Percentiles rank a stretch among this genome's conserved stretches.
These are phyloP conservation scores for Fusarium brachygibbosum DNA, from an alignment of 2,329 filamentous ascomycete species.

Conservation along the genomic window DNA sequence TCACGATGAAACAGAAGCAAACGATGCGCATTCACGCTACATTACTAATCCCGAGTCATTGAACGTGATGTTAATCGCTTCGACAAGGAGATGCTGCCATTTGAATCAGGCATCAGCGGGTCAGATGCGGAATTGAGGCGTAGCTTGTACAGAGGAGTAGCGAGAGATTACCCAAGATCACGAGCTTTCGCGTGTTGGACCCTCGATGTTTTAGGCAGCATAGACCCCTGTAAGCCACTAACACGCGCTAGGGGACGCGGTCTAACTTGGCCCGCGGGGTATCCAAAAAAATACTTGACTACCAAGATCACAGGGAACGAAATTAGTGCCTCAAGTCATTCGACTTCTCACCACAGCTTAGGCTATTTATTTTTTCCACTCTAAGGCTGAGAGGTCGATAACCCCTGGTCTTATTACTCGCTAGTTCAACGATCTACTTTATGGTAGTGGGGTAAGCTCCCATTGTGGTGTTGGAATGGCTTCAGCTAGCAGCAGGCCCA, in stretches of 20 bases:
- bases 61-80: constrained; percentile 24
- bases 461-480: constrained; percentile 23
- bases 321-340: neutral
- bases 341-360: fast-evolving
- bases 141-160: neutral
- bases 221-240: constrained; percentile 24
- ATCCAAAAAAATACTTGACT: neutral
- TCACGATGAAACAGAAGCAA: constrained; percentile 12
- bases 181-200: constrained; percentile 45
- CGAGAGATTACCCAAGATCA: constrained; percentile 26
- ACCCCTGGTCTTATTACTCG: neutral
- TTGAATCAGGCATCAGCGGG: constrained; percentile 45
- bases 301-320: neutral
- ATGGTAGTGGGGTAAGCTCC: constrained; percentile 19
- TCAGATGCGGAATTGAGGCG: neutral
- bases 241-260: constrained; percentile 33
- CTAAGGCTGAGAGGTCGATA: neutral
- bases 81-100: constrained; percentile 1
- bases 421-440: constrained; percentile 21
- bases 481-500: constrained; percentile 20
- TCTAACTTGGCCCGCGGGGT: constrained; percentile 16
- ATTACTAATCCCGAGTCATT: constrained; percentile 16
- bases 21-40: constrained; percentile 35
- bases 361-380: neutral
- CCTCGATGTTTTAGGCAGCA: constrained; percentile 45